Conservation (phyloP, 1,139 yeast genomes). For the Candida smagusa region DNA sequence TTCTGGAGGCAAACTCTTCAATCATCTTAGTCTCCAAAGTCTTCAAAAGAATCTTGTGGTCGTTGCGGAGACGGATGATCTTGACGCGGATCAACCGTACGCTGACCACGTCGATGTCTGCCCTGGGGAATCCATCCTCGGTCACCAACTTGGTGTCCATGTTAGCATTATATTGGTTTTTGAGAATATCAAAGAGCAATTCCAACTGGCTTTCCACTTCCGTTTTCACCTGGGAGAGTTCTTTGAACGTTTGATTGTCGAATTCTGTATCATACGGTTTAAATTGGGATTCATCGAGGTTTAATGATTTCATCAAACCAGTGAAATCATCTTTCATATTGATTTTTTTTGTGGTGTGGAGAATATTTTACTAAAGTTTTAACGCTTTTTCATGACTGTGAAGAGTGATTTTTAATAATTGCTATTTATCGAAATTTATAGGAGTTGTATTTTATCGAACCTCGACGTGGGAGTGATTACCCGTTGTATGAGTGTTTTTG, state of each 20-base stretch:
- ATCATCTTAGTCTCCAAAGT: constrained; percentile 46
- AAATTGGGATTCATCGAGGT: constrained; percentile 28
- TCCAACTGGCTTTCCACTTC: constrained; percentile 33
- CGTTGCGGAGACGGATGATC: constrained; percentile 69
- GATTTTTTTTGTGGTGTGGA: neutral
- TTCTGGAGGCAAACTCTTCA: constrained; percentile 32
- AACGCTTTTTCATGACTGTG: no score
- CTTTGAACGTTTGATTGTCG: constrained; percentile 20
- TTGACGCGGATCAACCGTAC: constrained; percentile 59
- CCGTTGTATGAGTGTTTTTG: no score
- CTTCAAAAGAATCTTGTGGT: constrained; percentile 50
- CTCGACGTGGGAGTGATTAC: no score
- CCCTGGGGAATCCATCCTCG: constrained; percentile 79
- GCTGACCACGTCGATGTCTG: constrained; percentile 77
- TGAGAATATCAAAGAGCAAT: constrained; percentile 30
- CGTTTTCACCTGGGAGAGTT: constrained; percentile 27
- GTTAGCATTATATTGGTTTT: constrained; percentile 38
- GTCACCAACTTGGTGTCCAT: constrained; percentile 67
- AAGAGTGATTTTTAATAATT: no score
- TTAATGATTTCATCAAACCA: constrained; percentile 41
- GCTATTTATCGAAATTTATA: no score
- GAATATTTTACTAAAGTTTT: neutral
- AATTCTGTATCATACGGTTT: constrained; percentile 20
- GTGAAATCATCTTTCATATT: constrained; percentile 21
- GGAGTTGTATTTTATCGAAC: no score